A percentile compares a stretch with the other conserved stretches of the same genome.
phyloP scores from a whole-genome alignment of 2,329 filamentous ascomycete genomes.

The Fusarium decemcellulare region DNA sequence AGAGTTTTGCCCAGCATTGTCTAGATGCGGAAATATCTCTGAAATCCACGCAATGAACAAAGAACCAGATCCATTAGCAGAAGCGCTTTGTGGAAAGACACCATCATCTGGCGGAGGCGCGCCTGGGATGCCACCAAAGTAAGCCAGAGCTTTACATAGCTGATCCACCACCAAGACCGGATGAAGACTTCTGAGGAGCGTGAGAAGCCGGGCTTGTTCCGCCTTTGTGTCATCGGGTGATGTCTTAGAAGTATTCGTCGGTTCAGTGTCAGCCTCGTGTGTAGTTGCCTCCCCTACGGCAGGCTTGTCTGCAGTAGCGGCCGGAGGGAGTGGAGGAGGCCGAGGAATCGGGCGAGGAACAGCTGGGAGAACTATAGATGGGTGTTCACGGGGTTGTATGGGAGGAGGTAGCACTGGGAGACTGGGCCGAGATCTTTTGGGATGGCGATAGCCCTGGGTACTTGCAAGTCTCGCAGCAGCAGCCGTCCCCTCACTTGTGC shows the following conservation, averaged over 20 bases:
- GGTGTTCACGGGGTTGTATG: constrained; percentile 11
- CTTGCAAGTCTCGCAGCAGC: constrained; percentile 70
- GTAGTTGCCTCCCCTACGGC: not conserved
- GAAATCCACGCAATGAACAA: constrained; percentile 74
- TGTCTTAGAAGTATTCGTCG: constrained; percentile 23
- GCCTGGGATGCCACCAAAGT: constrained; percentile 73
- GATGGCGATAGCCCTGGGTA: constrained; percentile 66
- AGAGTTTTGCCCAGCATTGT: constrained; percentile 8
- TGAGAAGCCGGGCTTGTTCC: constrained; percentile 72
- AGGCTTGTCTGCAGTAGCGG: not conserved
- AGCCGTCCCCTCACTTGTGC: constrained; percentile 73
- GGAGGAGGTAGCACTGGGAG: constrained; percentile 30
- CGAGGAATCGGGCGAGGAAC: constrained; percentile 7
- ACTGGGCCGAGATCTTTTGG: constrained; percentile 60
- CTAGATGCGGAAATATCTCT: constrained; percentile 71
- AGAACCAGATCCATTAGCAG: constrained; percentile 69
- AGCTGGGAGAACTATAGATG: not conserved
- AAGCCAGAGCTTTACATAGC: constrained; percentile 73
- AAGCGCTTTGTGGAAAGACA: constrained; percentile 69
- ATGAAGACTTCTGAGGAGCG: constrained; percentile 68
- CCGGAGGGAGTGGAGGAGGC: constrained; percentile 10
- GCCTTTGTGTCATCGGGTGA: constrained; percentile 65
- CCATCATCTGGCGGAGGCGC: constrained; percentile 66
- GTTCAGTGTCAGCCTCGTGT: constrained; percentile 22
- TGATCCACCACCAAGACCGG: constrained; percentile 72